These are phyloP conservation scores for Podospora fimiseda DNA, from an alignment of 495 filamentous ascomycete species.

Conservation along the genomic window DNA sequence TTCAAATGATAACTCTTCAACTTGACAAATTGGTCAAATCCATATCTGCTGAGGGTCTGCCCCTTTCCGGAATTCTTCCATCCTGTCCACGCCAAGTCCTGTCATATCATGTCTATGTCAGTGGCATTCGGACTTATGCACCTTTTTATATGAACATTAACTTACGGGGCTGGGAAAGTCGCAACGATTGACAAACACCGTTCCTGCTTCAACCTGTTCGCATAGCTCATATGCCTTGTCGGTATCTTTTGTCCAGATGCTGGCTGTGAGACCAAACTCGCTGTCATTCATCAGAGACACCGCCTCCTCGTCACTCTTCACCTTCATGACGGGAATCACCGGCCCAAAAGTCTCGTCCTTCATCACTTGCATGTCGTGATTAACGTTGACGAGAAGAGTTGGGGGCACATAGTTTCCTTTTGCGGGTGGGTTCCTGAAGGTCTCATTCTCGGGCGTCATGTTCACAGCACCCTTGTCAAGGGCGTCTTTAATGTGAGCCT, in stretches of 20 bases:
- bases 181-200: conserved; percentile 91
- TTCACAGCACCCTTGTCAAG: conserved; percentile 75
- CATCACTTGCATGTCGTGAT: conserved; percentile 86
- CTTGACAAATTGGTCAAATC: conserved; percentile 92
- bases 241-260: conserved; percentile 93
- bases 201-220: conserved; percentile 83
- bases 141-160: conserved; percentile 10
- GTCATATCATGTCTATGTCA: conserved; percentile 8
- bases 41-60: conserved; percentile 79
- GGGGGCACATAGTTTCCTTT: conserved; percentile 84
- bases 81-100: conserved; percentile 96
- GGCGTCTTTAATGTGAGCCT: conserved; percentile 76
- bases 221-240: conserved; percentile 67
- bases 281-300: conserved; percentile 88
- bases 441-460: conserved; percentile 72
- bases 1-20: conserved; percentile 95
- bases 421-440: conserved; percentile 58
- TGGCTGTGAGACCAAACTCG: conserved; percentile 91
- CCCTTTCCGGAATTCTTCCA: conserved; percentile 97
- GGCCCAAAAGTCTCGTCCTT: conserved; percentile 95
- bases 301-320: conserved; percentile 75
- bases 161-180: conserved; percentile 90
- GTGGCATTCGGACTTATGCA: not conserved
- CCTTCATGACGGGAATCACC: conserved; percentile 90
- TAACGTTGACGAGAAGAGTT: conserved; percentile 73